Conservation (phyloP, 805 yeast species). For the Metschnikowia cubensis region DNA sequence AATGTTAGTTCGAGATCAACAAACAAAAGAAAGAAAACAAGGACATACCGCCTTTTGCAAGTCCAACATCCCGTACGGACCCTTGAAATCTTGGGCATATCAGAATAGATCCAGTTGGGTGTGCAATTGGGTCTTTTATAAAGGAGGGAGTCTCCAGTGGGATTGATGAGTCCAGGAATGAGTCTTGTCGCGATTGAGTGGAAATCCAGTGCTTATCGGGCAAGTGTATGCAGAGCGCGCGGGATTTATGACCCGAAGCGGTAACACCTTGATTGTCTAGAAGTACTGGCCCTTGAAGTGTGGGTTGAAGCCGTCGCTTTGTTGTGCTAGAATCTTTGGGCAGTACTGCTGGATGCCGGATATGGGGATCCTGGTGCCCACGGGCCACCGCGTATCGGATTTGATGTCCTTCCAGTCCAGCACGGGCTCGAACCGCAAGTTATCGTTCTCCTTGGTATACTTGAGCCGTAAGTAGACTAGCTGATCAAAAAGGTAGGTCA, state of each 20-base stretch:
- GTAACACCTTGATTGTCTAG: background rate
- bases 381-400: slow-evolving; percentile 42
- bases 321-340: slow-evolving; percentile 16
- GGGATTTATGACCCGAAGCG: background rate
- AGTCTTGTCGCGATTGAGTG: background rate
- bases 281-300: slow-evolving; percentile 2
- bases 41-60: slow-evolving; percentile 45
- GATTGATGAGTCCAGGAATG: too few relatives aligned
- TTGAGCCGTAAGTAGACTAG: slow-evolving; percentile 37
- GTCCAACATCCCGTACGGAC: slow-evolving; percentile 59
- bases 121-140: too few relatives aligned
- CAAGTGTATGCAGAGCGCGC: background rate
- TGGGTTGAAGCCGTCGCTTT: background rate
- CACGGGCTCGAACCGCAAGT: slow-evolving; percentile 34
- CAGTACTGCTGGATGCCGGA: slow-evolving; percentile 22
- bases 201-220: background rate
- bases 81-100: slow-evolving; percentile 41
- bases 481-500: slow-evolving; percentile 38
- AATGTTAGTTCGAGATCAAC: slow-evolving; percentile 9
- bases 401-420: slow-evolving; percentile 32
- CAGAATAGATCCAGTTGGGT: too few relatives aligned
- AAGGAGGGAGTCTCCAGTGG: too few relatives aligned
- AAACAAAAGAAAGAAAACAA: too few relatives aligned
- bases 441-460: slow-evolving; percentile 41
- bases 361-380: slow-evolving; percentile 36